Base-by-base conservation (phyloP, 2,329 filamentous ascomycete genomes). In the Cladophialophora psammophila region DNA sequence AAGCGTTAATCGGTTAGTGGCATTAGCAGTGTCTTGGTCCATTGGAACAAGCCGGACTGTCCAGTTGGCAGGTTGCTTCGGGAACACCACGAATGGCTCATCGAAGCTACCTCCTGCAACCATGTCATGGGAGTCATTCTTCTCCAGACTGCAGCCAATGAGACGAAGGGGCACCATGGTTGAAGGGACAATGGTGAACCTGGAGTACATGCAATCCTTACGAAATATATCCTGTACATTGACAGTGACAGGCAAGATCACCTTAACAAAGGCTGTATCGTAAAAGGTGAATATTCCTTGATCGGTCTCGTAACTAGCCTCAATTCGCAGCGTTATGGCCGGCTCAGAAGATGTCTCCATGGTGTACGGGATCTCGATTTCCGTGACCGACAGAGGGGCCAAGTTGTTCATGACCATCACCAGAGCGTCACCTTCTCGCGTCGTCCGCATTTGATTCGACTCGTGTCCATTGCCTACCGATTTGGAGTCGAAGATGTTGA, bases 191-290 rank as follows among this genome's bases (percentile, higher is more conserved):
- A 99, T 90, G 13, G 92, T 96, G 77, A 99, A 99, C 9, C 90
- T 90, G 0, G 94, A 97, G 75, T 95, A 95, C 0, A 98, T 84
- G 0, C 88, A 85, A 7, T 88, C 82, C 69, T 92, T 88, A 76
- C 97, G 96, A 82, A 98, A 98, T 34, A 96, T 88, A 73, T 99
- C 95, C 74, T 98, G 94, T 5, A 99, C 95, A 71, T 98, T 98
- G 69, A 99, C 95, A 2, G 94, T 94, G 3, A 99, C 84, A 0
- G 93, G 92, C 4, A 99, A 83, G 0, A 91, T 86, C 1, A 95
- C 90, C 2, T 89, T 86, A 20, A 96, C 84, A 3, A 84, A 86
- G 20, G 87, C 85, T 7, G 85, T 83, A 15, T 85, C 86, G 15
- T 87, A 85, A 75, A 90, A 90, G 62, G 84, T 83, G 70, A 92